Evolutionary conservation across 495 filamentous ascomycete genomes (phyloP), one percentile per base, ranked within the genome.

Genomic region (Penicillium alfredii): DNA sequence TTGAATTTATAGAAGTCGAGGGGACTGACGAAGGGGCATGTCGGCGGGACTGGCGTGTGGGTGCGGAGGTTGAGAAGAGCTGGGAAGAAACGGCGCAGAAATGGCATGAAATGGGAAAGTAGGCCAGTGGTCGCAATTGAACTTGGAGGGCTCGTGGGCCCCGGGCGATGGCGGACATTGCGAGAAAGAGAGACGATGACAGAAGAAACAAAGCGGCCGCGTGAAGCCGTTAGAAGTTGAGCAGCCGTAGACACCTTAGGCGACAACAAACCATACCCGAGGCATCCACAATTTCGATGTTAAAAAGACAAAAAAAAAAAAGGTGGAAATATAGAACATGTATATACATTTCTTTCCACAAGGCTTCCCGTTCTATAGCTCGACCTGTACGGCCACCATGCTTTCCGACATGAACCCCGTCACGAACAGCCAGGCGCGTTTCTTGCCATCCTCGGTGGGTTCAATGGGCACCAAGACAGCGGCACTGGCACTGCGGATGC

Each of bases 391-490:
- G 15, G 74, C 73, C 34, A 79, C 39, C 40, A 77, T 61, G 38
- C 45, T 54, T n/a, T 67, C 55, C n/a, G 73, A 69, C 12, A 73
- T 20, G 28, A 78, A 73, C 1, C 78, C 76, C 16, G 73, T 76
- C 9, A 74, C 68, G 57, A 77, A 80, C 10, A 81, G 50, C 75
- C 72, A 74, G 5, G 68, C 76, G 33, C 66, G 54, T 26, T 76
- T 66, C 25, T 48, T 42, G 4, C 60, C 62, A 15, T 40, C 51
- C 14, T 61, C 58, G 1, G 42, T 35, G 6, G 20, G 66, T 40
- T 77, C 61, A 41, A 77, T 66, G 0, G 72, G 62, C 3, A 82
- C 58, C 30, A 81, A 37, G 0, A 78, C 66, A 0, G 74, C 71
- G 0, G 70, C 64, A 46, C 72, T 79, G 8, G 63, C 68, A 10